Base-by-base conservation (phyloP, 2,329 filamentous ascomycete genomes). In the Epicoccum nigrum region DNA sequence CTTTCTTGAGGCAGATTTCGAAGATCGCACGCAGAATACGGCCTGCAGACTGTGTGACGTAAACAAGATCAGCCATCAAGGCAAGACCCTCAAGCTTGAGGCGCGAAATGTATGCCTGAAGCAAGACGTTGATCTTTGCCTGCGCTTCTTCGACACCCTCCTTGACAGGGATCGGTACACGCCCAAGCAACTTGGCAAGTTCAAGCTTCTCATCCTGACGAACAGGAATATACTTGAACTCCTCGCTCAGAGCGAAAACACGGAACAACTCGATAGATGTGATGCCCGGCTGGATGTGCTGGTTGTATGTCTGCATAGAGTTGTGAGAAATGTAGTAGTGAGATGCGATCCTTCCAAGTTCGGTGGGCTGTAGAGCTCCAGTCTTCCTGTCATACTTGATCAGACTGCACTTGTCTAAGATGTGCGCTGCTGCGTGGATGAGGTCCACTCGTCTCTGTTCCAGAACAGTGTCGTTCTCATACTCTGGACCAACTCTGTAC, bases 141-240 rank as follows among this genome's bases (percentile, higher is more conserved):
- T 96, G 92, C 1, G 94, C 87, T 75, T 99, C 94, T 70, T 99
- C 94, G 42, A 97, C 92, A 63, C 91, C 91, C 76, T 99, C 94
- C 75, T 99, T 99, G 63, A 99, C 92, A 4, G 94, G 94, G 47
- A 99, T 92, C 1, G 94, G 94, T 0, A 99, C 94, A 60, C 89
- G 84, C 8, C 88, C 88, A 17, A 99, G 81, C 25, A 99, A 80
- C 73, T 97, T 97, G 4, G 92, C 92, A 45, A 99, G 81, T 74
- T 99, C 94, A 25, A 99, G 81, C 78, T 97, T 97, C 79, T 99
- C 94, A 65, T 99, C 94, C 68, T 97, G 92, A 33, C 94, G 88
- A 28, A 99, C 93, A 2, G 94, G 94, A 33, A 99, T 99, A 73
- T 96, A 99, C 74, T 97, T 97, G 82, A 99, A 99, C 74, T 99